Base-by-base conservation (phyloP, 805 yeast species). In the Debaryomyces prosopidis region DNA sequence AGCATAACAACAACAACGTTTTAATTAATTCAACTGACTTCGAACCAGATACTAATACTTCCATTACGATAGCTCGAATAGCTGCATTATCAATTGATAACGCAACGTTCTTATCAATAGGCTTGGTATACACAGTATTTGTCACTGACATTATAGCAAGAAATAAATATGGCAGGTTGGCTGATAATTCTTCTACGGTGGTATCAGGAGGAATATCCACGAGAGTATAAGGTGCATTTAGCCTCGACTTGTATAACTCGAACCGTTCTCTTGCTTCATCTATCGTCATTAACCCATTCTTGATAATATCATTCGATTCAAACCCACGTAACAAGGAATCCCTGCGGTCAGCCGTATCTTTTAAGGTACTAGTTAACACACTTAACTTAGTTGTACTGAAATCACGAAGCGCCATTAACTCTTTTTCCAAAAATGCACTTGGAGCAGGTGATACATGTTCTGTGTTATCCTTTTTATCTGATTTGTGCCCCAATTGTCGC, bases 1-100 rank as follows among this genome's bases (percentile, higher is more conserved):
- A 63, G 19, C 86, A 77, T 42, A 86, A 68, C 5, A 87, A 56
- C 15, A 86, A 58, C 40, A 87, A 66, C 15, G 84, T 68, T 59
- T 84, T 83, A 33, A 89, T 67, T 31, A 88, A 63, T 59, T 88
- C 91, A 14, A 82, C 64, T 5, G 83, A 76, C 65, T 88, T 90
- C 44, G 80, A 75, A 15, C 96, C 96, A 19, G 78, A 71, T 7
- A 85, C 74, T 64, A 89, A 64, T 9, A 85, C 76, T 55, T 89
- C 91, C 40, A 77, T 66, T 9, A 81, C 61, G 12, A 82, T 57
- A 20, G 80, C 58, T 54, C 72, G 71, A 16, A 81, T 60, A 14
- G 85, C 80, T 44, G 76, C 71, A 50, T 76, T 73, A 57, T 85
- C 82, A 32, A 85, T 59, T 32, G 65, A 62, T 51, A 82, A 58